Conservation (phyloP, 495 filamentous ascomycete genomes). For the Usnea hakonensis region DNA sequence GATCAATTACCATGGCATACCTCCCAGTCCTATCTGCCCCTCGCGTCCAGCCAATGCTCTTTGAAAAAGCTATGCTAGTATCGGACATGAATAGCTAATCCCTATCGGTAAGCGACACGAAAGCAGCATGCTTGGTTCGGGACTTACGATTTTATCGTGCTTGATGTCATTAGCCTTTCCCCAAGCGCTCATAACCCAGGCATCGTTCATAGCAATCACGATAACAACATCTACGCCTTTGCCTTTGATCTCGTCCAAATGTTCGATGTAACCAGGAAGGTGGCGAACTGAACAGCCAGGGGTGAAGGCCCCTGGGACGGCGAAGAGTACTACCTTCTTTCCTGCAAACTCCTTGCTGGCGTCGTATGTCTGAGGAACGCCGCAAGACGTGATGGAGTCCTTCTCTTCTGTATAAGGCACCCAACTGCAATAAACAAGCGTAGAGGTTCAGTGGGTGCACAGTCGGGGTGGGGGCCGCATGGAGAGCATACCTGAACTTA, state of each 20-base stretch:
- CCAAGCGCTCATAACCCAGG: constrained; percentile 92
- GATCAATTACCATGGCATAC: constrained; percentile 81
- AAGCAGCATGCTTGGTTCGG: neutral
- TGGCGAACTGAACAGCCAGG: constrained; percentile 84
- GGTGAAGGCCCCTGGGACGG: constrained; percentile 84
- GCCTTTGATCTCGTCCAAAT: constrained; percentile 60
- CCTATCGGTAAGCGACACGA: neutral
- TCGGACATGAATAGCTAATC: constrained; percentile 79
- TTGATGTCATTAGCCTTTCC: constrained; percentile 84
- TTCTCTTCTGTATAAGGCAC: constrained; percentile 60
- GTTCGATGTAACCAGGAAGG: constrained; percentile 76
- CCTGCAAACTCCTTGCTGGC: constrained; percentile 77
- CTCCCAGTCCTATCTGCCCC: constrained; percentile 66
- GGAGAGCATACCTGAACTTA: constrained; percentile 55
- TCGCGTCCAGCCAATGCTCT: constrained; percentile 72
- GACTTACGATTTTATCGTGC: constrained; percentile 67
- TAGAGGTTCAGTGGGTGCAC: neutral
- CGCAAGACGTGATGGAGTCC: constrained; percentile 62
- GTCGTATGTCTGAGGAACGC: constrained; percentile 69
- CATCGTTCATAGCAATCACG: constrained; percentile 84
- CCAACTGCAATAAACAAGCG: constrained; percentile 43
- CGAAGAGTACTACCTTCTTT: constrained; percentile 89
- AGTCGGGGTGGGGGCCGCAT: constrained; percentile 1
- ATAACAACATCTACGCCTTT: constrained; percentile 84
- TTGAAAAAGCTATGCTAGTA: constrained; percentile 66